Percentiles rank a stretch among this genome's conserved stretches.
Evolutionary conservation across 1,284 basidiomycete genomes (phyloP).

Genomic region (Malassezia furfur): DNA sequence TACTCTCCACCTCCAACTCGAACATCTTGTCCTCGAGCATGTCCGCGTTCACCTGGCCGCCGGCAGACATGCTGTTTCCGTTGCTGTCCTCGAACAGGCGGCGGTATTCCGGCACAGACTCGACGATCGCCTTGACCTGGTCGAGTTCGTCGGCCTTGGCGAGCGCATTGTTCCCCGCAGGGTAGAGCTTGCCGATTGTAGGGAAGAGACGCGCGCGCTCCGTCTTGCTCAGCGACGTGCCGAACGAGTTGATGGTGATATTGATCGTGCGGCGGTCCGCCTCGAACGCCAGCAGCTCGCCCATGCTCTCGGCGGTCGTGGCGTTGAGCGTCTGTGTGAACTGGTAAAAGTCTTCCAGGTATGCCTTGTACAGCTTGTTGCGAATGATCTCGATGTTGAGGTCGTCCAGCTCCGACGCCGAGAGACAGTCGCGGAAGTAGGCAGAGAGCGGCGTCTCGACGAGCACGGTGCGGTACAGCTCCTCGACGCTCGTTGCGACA

Average conservation of each 20-base stretch:
- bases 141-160: constrained; percentile 93
- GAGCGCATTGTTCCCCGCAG: constrained; percentile 86
- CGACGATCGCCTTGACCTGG: constrained; percentile 77
- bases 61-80: constrained; percentile 14
- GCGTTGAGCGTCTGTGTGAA: constrained; percentile 71
- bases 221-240: constrained; percentile 87
- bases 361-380: constrained; percentile 98
- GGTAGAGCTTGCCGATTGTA: constrained; percentile 81
- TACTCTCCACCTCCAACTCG: constrained; percentile 69
- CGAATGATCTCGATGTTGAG: constrained; percentile 99
- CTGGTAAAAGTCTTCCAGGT: constrained; percentile 90
- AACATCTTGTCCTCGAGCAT: constrained; percentile 90
- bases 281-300: constrained; percentile 80
- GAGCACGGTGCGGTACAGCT: constrained; percentile 89
- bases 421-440: constrained; percentile 92
- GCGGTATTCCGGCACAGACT: constrained; percentile 78
- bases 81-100: constrained; percentile 63
- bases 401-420: constrained; percentile 91
- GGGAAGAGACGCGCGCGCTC: constrained; percentile 93
- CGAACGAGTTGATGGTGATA: constrained; percentile 98
- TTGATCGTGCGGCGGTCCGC: constrained; percentile 93
- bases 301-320: constrained; percentile 30
- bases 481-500: constrained; percentile 97
- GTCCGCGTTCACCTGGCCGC: constrained; percentile 52
- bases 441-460: constrained; percentile 95